Base-by-base conservation (phyloP, 2,329 filamentous ascomycete species). In the Colletotrichum somersetense region DNA sequence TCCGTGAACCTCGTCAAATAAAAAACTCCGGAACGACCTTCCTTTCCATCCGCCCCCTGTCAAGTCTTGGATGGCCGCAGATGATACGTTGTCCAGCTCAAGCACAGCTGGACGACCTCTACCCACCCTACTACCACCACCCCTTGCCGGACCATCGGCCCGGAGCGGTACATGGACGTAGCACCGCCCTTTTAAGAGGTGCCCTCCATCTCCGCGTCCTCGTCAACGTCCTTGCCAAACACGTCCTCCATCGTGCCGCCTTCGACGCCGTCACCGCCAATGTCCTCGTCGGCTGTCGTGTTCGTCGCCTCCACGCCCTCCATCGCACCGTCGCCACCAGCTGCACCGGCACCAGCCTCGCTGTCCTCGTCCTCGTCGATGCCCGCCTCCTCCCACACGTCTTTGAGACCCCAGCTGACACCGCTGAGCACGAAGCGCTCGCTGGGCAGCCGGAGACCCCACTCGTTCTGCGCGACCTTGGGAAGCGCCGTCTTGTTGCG, bases 371-470 rank as follows among this genome's bases (percentile, higher is more conserved):
- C 81, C 1, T 77, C 82, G 33, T 78, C 82, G 55, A 78, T 83
- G 2, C 81, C 82, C 2, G 82, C 79, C 65, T 85, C 84, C 46
- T 85, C 86, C 87, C 89, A 91, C 33, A 87, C 83, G 40, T 91
- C 88, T 76, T 86, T 86, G 71, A 92, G 78, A 0, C 89, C 89
- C 91, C 91, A 93, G 73, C 88, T 87, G 63, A 89, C 85, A 20
- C 91, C 91, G 68, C 87, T 91, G 56, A 92, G 83, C 40, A 92
- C 91, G 76, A 92, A 93, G 67, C 90, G 87, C 82, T 93, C 91
- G 76, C 88, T 90, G 1, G 91, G 91, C 72, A 93, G 80, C 14
- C 91, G 83, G 8, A 92, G 86, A 33, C 91, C 91, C 89, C 91
- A 93, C 78, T 92, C 91, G 76, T 88, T 89, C 53, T 88, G 86